Base-by-base conservation (phyloP, 176 grass and related monocot species). In the Rhipidocladum racemiflorum region DNA sequence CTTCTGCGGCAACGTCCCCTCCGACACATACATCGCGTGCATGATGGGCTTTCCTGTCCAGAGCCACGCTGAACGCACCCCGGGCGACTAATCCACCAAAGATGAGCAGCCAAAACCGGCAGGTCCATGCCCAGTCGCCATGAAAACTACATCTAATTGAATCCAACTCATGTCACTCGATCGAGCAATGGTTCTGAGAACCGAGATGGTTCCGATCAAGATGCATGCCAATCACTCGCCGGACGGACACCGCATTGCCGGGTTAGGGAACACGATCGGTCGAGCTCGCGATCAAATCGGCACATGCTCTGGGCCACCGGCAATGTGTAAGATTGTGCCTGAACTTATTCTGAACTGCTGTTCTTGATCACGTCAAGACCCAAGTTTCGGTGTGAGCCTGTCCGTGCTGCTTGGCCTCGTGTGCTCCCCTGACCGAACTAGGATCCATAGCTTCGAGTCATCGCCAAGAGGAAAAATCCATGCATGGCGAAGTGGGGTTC, bases 261-360 rank as follows among this genome's bases (percentile, higher is more conserved):
- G 12, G 18, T 35, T 34, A 57, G 61, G 69, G 14, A 56, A 46
- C 49, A 65, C 49, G 59, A 67, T 85, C 55, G 44, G 44, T 69
- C 34, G 53, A 76, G 42, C 51, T 69, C 54, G 9, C 29, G 63
- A 49, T 75, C 70, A 18, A 61, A 43, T 23, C 16, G 25, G 56
- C 65, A 89, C 83, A 81, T 89, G 87, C 77, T 18, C 35, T 81
- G 87, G 77, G 63, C 87, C 87, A 77, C 88, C 64, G 45, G 71
- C n/a, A 51, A 46, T 46, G 20, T 70, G 87, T 54, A 89, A 56
- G 70, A 4, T 89, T 89, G 64, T 75, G 55, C 77, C 77, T 81
- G 70, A 85, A 57, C 88, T 15, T 85, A 82, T 82, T 89, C 88
- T 36, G 28, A 85, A 82, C 83, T 24, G 23, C 78, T 78, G 88